Evolutionary conservation across 208 protist species (phyloP).

Genomic region (Trichomonas tenax): DNA sequence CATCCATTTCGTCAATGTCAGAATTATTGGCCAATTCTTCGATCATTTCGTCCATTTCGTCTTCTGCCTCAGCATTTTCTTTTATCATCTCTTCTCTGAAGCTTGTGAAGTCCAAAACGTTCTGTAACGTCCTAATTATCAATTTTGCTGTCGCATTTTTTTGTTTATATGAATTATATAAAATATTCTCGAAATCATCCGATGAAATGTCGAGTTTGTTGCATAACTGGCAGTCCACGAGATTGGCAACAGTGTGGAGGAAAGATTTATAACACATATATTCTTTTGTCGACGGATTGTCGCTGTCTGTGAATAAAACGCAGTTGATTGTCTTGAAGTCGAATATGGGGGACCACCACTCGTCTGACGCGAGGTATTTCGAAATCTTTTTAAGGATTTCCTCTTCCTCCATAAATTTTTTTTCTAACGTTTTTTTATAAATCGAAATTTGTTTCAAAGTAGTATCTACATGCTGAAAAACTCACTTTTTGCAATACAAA

Average conservation of each 20-base stretch:
- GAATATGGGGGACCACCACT: neutral
- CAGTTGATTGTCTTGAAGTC: neutral
- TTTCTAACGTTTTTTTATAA: too few species aligned
- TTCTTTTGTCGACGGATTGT: neutral
- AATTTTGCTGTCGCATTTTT: neutral
- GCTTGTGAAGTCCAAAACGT: neutral
- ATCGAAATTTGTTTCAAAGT: too few species aligned
- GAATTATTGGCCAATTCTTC: neutral
- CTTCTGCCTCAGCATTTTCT: neutral
- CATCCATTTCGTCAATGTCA: neutral
- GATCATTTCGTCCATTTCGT: neutral
- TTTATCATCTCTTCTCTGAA: neutral
- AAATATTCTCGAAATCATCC: neutral
- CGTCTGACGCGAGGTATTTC: neutral
- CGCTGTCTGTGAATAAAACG: neutral
- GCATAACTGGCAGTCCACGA: neutral
- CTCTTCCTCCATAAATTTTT: neutral
- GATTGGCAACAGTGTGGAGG: neutral
- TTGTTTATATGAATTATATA: neutral
- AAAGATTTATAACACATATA: neutral
- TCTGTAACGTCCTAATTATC: neutral
- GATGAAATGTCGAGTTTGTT: neutral
- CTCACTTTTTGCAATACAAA: too few species aligned
- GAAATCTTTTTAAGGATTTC: neutral
- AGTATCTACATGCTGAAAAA: too few species aligned